These are phyloP conservation scores for Colletotrichum siamense DNA, from an alignment of 2,329 filamentous ascomycete genomes.

Conservation along the genomic window DNA sequence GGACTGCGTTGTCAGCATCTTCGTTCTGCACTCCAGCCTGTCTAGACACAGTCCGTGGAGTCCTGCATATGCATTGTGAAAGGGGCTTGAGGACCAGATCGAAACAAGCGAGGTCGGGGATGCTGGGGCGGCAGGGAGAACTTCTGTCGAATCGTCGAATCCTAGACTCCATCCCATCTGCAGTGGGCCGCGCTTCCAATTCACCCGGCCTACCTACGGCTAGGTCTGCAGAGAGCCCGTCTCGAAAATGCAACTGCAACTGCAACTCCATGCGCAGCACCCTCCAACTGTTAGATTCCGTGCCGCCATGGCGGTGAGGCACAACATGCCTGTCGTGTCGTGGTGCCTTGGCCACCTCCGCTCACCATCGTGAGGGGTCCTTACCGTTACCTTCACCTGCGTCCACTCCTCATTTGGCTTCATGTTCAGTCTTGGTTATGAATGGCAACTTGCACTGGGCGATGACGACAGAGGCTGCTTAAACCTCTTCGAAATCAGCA, in stretches of 20 bases:
- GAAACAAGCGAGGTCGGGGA: conserved; percentile 11
- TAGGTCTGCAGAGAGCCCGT: not conserved
- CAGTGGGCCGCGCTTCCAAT: not conserved
- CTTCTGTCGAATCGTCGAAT: not conserved
- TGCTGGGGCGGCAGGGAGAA: not conserved
- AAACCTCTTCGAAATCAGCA: not conserved
- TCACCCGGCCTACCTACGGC: not conserved
- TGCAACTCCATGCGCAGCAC: not conserved
- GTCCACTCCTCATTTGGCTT: not conserved
- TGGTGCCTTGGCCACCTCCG: not conserved
- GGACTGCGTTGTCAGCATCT: not conserved
- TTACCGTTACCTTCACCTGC: not conserved
- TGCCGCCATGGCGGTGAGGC: conserved; percentile 15
- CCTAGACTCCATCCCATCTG: not conserved
- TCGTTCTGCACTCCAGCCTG: not conserved
- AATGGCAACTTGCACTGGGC: not conserved
- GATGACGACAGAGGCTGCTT: conserved; percentile 3
- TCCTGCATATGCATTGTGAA: conserved; percentile 15
- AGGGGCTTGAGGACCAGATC: conserved; percentile 16
- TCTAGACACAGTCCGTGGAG: conserved; percentile 13
- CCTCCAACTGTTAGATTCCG: not conserved
- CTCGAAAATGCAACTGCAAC: not conserved
- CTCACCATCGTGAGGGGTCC: not conserved
- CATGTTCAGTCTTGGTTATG: not conserved
- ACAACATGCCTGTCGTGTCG: not conserved